These are phyloP conservation scores for Crucihimalaya himalaica DNA, from an alignment of 345 rosid species.

Conservation along the genomic window DNA sequence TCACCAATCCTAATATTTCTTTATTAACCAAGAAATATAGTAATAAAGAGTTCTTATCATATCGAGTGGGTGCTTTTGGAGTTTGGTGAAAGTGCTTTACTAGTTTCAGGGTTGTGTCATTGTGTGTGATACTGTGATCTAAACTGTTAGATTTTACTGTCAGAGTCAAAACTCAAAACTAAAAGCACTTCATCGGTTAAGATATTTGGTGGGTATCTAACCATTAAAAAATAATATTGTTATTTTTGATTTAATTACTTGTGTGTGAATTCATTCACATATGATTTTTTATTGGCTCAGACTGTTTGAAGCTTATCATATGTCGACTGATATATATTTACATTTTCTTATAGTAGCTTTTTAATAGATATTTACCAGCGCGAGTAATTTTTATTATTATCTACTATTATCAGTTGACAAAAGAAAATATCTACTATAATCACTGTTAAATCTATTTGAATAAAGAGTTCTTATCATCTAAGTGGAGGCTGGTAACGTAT, in stretches of 20 bases:
- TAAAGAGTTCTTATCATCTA: background rate
- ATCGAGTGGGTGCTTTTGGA: background rate
- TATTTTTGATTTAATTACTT: too few species aligned
- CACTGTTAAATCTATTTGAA: background rate
- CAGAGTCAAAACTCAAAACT: too few species aligned
- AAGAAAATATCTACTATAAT: background rate
- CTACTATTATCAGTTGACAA: background rate
- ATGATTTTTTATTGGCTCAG: too few species aligned
- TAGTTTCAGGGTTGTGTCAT: background rate
- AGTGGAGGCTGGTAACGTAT: background rate
- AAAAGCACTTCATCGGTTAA: too few species aligned
- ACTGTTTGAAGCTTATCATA: too few species aligned
- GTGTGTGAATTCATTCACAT: too few species aligned
- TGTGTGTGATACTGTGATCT: background rate
- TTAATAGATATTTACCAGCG: background rate
- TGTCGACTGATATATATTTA: too few species aligned
- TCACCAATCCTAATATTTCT: too few species aligned
- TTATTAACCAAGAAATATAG: background rate
- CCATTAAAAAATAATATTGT: too few species aligned
- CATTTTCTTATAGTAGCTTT: background rate
- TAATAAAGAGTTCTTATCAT: background rate
- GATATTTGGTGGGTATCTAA: too few species aligned
- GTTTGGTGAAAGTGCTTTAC: background rate
- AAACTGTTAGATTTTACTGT: conserved; percentile 16
- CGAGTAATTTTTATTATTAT: background rate